phyloP scores from a whole-genome alignment of 139 green algal species.

The Picochlorum sp. region DNA sequence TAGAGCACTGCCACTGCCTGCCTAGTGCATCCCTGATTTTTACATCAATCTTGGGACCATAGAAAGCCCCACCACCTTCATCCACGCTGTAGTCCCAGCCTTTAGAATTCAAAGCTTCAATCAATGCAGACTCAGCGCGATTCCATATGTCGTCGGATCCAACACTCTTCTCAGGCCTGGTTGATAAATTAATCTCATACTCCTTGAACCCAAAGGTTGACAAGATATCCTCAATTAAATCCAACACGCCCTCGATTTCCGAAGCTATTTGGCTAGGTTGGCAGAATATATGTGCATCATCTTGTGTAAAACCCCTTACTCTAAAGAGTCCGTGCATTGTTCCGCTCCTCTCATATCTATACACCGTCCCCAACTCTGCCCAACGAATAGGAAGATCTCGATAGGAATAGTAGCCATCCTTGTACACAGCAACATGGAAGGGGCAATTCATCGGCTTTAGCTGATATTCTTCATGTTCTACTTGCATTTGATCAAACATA shows the following conservation, averaged over 20 bases:
- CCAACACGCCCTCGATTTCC: conserved; percentile 80
- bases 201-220: conserved; percentile 82
- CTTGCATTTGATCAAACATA: conserved; percentile 89
- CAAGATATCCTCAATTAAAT: conserved; percentile 80
- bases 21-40: conserved; percentile 83
- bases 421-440: conserved; percentile 94
- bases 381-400: conserved; percentile 84
- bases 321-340: conserved; percentile 97
- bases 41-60: conserved; percentile 99
- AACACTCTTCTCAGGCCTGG: conserved; percentile 86
- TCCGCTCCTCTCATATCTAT: conserved; percentile 88
- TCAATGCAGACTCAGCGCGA: conserved; percentile 61
- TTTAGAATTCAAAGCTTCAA: conserved; percentile 68
- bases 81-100: conserved; percentile 57
- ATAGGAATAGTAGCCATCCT: conserved; percentile 51
- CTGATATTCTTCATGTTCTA: conserved; percentile 91
- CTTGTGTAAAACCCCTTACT: conserved; percentile 96
- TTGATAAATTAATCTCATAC: conserved; percentile 86
- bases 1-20: conserved; percentile 98
- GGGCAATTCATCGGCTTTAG: conserved; percentile 98
- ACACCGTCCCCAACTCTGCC: conserved; percentile 96
- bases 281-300: conserved; percentile 99
- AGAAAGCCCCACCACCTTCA: conserved; percentile 91
- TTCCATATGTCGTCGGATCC: conserved; percentile 84
- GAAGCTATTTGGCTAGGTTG: conserved; percentile 74